Evolutionary conservation across 306 rosid genomes (phyloP).

Genomic region (Ormosia emarginata): DNA sequence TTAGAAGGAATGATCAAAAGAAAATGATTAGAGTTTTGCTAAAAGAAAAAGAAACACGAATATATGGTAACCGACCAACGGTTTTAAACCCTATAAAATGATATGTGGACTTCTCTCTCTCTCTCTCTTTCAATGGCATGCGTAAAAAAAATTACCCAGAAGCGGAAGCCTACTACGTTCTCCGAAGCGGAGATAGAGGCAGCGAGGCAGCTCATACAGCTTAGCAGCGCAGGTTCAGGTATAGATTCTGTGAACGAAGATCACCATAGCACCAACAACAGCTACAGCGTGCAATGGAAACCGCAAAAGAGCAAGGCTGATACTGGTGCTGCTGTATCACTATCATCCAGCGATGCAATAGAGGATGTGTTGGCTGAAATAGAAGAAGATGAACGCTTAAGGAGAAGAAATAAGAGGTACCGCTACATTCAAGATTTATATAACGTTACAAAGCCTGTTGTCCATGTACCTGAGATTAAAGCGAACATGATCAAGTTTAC

Average conservation of each 20-base stretch:
- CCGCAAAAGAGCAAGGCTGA: neutral
- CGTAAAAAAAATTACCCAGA: neutral
- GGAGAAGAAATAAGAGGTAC: conserved; percentile 11
- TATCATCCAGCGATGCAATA: neutral
- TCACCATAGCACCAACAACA: conserved; percentile 14
- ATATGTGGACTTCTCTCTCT: neutral
- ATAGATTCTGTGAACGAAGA: neutral
- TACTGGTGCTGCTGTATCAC: neutral
- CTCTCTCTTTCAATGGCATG: conserved; percentile 9
- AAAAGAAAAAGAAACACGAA: neutral
- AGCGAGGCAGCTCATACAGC: conserved; percentile 44
- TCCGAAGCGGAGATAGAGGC: conserved; percentile 36
- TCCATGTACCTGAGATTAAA: neutral
- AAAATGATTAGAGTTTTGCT: no score
- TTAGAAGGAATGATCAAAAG: no score
- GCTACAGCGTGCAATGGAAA: conserved; percentile 18
- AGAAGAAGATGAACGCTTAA: conserved; percentile 16
- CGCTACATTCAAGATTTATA: conserved; percentile 19
- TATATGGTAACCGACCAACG: neutral
- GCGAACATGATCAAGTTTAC: neutral
- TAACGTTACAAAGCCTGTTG: neutral
- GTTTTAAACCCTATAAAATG: neutral
- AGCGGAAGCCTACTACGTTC: neutral
- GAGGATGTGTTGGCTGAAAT: conserved; percentile 18
- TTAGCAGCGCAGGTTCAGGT: conserved; percentile 28